Evolutionary conservation across 2,329 filamentous ascomycete species (phyloP), one percentile per base, ranked within the genome.

Genomic region (Epichloe bromicola): DNA sequence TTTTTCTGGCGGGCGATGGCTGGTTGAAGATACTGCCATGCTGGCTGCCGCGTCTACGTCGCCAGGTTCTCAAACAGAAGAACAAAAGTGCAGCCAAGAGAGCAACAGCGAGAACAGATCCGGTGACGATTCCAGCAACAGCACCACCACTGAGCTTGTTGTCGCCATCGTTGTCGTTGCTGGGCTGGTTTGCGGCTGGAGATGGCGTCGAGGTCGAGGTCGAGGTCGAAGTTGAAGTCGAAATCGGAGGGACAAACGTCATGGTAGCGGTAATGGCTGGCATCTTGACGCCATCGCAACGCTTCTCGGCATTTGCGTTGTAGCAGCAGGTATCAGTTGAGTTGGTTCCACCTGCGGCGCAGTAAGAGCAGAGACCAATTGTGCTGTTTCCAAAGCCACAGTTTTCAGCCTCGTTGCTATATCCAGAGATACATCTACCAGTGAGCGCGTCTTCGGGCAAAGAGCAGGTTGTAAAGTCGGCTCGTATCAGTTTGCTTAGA

Each of bases 261-360:
- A 90, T 78, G 10, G 82, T 82, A 11, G 85, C 78, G 14, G 82
- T 80, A 46, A 89, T 84, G 1, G 80, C 80, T 0, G 93, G 93
- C 6, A 98, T 72, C 26, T 78, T 73, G n/a, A 98, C 86, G 48
- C 79, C 79, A 47, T 78, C 70, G 65, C 93, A 98, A 56, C 82
- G 79, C 26, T 71, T 70, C 53, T 87, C 78, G n/a, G 85, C 83
- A 55, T 88, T 75, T 5, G 90, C 82, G 60, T 82, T 88, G 61
- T 89, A 84, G 67, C 93, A 98, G 72, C 93, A 98, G 3, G 90
- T 94, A 65, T 97, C 91, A 48, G 91, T 97, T 10, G 88, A 85
- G 67, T 97, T 97, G 55, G 83, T 80, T 30, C 90, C 89, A 59
- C 86, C 91, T 6, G 82, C 75, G 41, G 79, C 77, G 67, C 93